Evolutionary conservation across 177 flowering plant genomes (phyloP).

Genomic region (Tripterygium wilfordii): DNA sequence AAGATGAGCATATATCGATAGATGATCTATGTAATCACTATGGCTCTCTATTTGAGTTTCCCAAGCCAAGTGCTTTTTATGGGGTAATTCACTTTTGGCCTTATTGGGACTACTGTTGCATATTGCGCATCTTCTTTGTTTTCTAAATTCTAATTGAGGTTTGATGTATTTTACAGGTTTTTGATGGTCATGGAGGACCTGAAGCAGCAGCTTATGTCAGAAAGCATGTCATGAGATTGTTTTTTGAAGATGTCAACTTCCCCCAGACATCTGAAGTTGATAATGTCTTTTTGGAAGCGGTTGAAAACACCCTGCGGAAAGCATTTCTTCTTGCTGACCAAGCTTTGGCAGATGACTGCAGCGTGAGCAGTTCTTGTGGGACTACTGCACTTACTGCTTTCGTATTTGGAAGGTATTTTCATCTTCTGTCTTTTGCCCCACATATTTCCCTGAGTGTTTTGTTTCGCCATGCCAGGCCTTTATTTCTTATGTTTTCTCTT

Average conservation of each 20-base stretch:
- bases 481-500: too few species aligned
- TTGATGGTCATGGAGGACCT: constrained; percentile 38
- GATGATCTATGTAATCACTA: constrained; percentile 41
- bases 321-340: constrained; percentile 27
- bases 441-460: not conserved
- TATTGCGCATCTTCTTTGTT: not conserved
- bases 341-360: constrained; percentile 23
- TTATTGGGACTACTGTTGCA: not conserved
- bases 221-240: constrained; percentile 17
- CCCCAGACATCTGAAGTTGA: constrained; percentile 22
- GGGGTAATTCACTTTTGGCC: constrained; percentile 37
- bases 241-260: constrained; percentile 23
- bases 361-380: constrained; percentile 26
- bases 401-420: constrained; percentile 23
- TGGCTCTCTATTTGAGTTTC: constrained; percentile 25
- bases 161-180: constrained; percentile 14
- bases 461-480: too few species aligned
- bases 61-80: constrained; percentile 59
- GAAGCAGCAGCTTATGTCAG: constrained; percentile 28
- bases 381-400: constrained; percentile 29
- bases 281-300: constrained; percentile 11
- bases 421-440: not conserved
- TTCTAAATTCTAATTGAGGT: not conserved
- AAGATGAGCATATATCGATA: constrained; percentile 50
- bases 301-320: constrained; percentile 17